Evolutionary conservation across 2,329 filamentous ascomycete species (phyloP).

Genomic region (Aureobasidium musti): DNA sequence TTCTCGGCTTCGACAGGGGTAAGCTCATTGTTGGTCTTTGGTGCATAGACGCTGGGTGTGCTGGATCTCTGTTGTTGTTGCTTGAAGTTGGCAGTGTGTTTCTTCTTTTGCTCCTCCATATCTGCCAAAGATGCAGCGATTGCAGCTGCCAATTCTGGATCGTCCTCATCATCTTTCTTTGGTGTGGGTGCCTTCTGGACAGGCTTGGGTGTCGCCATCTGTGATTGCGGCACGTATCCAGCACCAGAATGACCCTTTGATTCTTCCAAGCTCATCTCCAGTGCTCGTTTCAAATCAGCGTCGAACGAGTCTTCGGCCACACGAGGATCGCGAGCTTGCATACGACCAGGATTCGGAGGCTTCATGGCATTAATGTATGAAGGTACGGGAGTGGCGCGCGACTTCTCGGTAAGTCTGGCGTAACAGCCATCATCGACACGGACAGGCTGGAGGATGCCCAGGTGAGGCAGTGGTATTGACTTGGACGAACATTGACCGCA

Average conservation of each 20-base stretch:
- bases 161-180: slow-evolving; percentile 71
- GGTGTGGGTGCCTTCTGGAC: slow-evolving; percentile 42
- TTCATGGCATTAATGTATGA: slow-evolving; percentile 53
- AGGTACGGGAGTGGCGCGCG: slow-evolving; percentile 48
- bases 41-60: slow-evolving; percentile 57
- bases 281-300: slow-evolving; percentile 86
- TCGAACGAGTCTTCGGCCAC: slow-evolving; percentile 84
- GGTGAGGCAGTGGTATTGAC: slow-evolving; percentile 80
- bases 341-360: slow-evolving; percentile 65
- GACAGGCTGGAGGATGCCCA: slow-evolving; percentile 88
- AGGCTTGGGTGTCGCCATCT: slow-evolving; percentile 46
- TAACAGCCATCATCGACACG: slow-evolving; percentile 97
- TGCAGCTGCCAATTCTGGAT: slow-evolving; percentile 88
- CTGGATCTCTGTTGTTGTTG: slow-evolving; percentile 57
- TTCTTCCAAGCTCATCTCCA: slow-evolving; percentile 97
- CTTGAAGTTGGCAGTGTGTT: slow-evolving; percentile 80
- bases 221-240: slow-evolving; percentile 70
- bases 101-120: slow-evolving; percentile 97
- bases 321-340: slow-evolving; percentile 88
- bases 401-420: slow-evolving; percentile 79
- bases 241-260: slow-evolving; percentile 70
- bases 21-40: slow-evolving; percentile 84
- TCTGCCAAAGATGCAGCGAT: slow-evolving; percentile 93
- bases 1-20: slow-evolving; percentile 94
- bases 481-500: slow-evolving; percentile 94